These are phyloP conservation scores for Xerocomus brunneocitrinus DNA, from an alignment of 768 basidiomycete species.

Conservation along the genomic window DNA sequence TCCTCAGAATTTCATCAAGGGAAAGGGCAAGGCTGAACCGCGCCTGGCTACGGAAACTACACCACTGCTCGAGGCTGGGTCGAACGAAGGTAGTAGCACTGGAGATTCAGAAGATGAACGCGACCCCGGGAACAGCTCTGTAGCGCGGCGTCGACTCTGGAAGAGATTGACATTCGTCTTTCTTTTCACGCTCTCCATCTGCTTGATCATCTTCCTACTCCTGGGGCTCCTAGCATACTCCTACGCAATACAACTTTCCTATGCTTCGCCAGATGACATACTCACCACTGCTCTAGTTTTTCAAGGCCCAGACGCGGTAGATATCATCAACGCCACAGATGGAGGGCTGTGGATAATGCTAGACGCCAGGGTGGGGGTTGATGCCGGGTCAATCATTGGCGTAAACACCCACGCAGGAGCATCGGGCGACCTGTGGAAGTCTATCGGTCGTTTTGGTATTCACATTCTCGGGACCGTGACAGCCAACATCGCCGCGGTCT, in stretches of 20 bases:
- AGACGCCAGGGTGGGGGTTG: constrained; percentile 56
- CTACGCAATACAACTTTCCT: constrained; percentile 54
- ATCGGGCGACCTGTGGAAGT: constrained; percentile 53
- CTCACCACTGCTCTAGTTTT: constrained; percentile 52
- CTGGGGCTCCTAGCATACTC: constrained; percentile 57
- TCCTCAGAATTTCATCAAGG: constrained; percentile 16
- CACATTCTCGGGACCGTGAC: constrained; percentile 51
- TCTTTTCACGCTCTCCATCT: constrained; percentile 49
- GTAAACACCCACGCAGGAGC: constrained; percentile 48
- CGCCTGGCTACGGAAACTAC: constrained; percentile 27
- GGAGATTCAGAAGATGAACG: constrained; percentile 16
- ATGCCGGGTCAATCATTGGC: constrained; percentile 58
- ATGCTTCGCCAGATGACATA: constrained; percentile 54
- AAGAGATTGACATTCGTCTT: constrained; percentile 46
- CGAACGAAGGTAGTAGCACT: constrained; percentile 15
- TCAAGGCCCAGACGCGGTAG: constrained; percentile 55
- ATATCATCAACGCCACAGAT: constrained; percentile 59
- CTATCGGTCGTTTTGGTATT: constrained; percentile 65
- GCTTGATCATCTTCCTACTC: constrained; percentile 40
- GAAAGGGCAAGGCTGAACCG: constrained; percentile 24
- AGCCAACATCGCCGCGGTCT: constrained; percentile 48
- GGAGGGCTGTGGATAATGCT: constrained; percentile 59
- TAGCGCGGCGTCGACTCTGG: constrained; percentile 27
- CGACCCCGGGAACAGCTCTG: constrained; percentile 19
- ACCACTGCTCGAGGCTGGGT: constrained; percentile 26